Evolutionary conservation across 176 grass and related monocot species (phyloP), one percentile per base, ranked within the genome.

Genomic region (Olyra latifolia): DNA sequence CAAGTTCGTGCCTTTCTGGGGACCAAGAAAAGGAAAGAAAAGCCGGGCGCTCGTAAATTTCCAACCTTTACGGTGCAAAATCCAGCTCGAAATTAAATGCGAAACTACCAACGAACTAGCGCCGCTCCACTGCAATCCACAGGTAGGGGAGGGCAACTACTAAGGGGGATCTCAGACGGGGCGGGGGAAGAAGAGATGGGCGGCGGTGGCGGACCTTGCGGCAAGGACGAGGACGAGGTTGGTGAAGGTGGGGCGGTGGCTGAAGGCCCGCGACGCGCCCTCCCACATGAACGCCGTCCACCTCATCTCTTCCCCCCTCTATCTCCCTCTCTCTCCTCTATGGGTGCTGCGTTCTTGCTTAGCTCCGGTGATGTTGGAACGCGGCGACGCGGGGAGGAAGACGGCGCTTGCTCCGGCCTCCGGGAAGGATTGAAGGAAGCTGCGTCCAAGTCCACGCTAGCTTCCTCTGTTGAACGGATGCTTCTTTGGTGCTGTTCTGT

Each of bases 141-240:
- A 35, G 32, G 32, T 4, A 35, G 32, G 32, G 32, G 4, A 35
- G 32, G 32, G n/a, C n/a, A n/a, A n/a, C n/a, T n/a, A n/a, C n/a
- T n/a, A n/a, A n/a, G n/a, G n/a, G n/a, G n/a, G n/a, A 62, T 15
- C 25, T 15, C 23, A 55, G 64, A 6, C n/a, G 2, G 35, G 11
- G 16, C 32, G 45, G n/a, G 16, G 39, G 45, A 1, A 15, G 10
- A 25, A 8, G 74, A 46, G 61, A 53, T 11, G 16, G 16, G 32
- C 32, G 27, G 4, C 3, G 10, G 5, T 53, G 12, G 3, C 40
- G 42, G 16, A 97, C 95, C 95, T 93, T 10, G 78, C 95, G 46
- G 87, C 95, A 77, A 92, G 69, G 87, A 98, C 45, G 87, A 98
- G 76, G 80, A 98, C 73, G 83, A 92, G 79, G 72, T 92, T 94